Evolutionary conservation across 2,329 filamentous ascomycete species (phyloP), one percentile per base, ranked within the genome.

Genomic region (Chaetomium sp.): DNA sequence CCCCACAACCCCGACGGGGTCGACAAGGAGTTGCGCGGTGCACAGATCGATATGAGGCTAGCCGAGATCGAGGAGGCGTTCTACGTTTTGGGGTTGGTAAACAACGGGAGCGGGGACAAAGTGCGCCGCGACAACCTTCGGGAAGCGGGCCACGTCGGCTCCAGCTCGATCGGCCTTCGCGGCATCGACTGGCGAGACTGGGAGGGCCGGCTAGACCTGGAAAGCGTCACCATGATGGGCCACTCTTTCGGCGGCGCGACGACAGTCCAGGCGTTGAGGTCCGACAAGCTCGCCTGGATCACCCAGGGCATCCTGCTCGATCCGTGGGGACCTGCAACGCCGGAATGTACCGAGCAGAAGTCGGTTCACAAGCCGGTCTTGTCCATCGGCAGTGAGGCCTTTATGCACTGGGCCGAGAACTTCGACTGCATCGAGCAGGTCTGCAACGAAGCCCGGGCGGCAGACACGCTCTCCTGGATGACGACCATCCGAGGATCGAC

Each of bases 231-330:
- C 1, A 80, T 85, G 65, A 83, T 88, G 69, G 87, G 87, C 0
- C 87, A 90, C 71, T 88, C 85, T 1, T 90, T 90, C 68, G 87
- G 87, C 21, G 87, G 86, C 2, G 87, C 87, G 9, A 89, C 87
- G 0, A 81, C 84, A 0, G 81, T 87, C 1, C 86, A 90, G 70
- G 79, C 87, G 5, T 78, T 88, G 38, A 78, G 88, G 23, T 78
- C 84, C 58, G 78, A 85, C 25, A 78, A 81, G 12, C 86, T 88
- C 65, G 70, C 77, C 9, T 88, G 84, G 74, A 77, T 90, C 25
- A 80, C 83, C 3, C 87, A 89, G 70, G 87, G 86, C 1, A 85
- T 90, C 63, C 82, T 89, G 29, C 86, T 90, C 64, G 87, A 90
- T 68, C 83, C 87, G 8, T 90, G 87, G 87, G 87, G 82, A 4